phyloP scores from a whole-genome alignment of 2,329 filamentous ascomycete genomes.

The Pyrenochaeta sp. region DNA sequence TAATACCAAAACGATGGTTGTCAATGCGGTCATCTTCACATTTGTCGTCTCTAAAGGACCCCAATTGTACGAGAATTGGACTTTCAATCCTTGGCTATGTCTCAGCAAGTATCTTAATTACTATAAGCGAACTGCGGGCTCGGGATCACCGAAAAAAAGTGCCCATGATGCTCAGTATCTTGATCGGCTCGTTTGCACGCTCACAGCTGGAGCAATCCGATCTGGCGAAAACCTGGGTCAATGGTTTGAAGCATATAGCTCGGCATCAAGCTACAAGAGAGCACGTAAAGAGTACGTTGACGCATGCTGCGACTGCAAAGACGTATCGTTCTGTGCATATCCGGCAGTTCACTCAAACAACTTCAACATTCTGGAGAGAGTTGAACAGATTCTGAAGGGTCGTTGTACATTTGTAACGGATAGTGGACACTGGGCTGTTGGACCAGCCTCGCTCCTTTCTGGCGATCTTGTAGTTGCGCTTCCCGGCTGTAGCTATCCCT shows the following conservation, averaged over 20 bases:
- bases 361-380: slow-evolving; percentile 1
- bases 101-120: neutral
- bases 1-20: neutral
- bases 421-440: slow-evolving; percentile 2
- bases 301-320: neutral
- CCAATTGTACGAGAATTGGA: neutral
- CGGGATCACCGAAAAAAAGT: neutral
- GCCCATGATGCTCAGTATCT: neutral
- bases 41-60: neutral
- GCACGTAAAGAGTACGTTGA: neutral
- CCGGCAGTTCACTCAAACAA: slow-evolving; percentile 1
- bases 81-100: neutral
- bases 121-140: neutral
- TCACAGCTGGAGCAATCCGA: neutral
- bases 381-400: neutral
- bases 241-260: neutral
- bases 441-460: neutral
- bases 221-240: neutral
- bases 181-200: slow-evolving; percentile 1
- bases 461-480: slow-evolving; percentile 1
- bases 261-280: neutral
- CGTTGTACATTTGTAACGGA: neutral
- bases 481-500: slow-evolving; percentile 2
- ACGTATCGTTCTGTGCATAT: neutral
- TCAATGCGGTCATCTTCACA: neutral